These are phyloP conservation scores for Dentipellis sp. DNA, from an alignment of 768 basidiomycete species.

Conservation along the genomic window DNA sequence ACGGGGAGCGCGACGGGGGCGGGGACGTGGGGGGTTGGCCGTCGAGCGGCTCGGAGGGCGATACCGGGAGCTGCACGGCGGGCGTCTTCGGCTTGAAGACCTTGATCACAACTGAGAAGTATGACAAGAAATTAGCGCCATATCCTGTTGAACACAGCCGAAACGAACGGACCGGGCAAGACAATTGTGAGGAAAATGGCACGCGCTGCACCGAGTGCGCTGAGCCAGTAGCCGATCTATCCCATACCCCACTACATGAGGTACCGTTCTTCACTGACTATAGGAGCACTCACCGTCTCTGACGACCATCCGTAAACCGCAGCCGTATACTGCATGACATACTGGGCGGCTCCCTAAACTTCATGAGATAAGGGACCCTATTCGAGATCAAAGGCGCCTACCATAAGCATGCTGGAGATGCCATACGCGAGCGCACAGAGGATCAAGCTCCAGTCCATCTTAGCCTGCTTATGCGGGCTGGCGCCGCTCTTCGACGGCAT, in stretches of 20 bases:
- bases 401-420: not conserved
- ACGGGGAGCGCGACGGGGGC: no score
- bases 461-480: not conserved
- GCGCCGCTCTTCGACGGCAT: not conserved
- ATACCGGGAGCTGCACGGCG: slow-evolving; percentile 18
- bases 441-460: not conserved
- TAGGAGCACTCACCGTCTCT: not conserved
- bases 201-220: not conserved
- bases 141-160: no score
- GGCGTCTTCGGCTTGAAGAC: slow-evolving; percentile 36
- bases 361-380: not conserved
- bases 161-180: not conserved
- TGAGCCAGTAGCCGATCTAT: slow-evolving; percentile 3
- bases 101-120: not conserved
- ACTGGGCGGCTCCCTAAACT: not conserved
- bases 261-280: not conserved
- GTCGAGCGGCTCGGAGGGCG: slow-evolving; percentile 18
- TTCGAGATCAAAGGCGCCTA: not conserved
- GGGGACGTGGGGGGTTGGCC: not conserved
- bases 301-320: slow-evolving; percentile 1
- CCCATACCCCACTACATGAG: not conserved
- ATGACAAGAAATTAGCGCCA: not conserved
- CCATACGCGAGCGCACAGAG: not conserved
- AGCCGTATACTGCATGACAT: not conserved
- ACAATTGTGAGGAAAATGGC: not conserved